Evolutionary conservation across 441 rosid genomes (phyloP).

Genomic region (Mallotus repandus): DNA sequence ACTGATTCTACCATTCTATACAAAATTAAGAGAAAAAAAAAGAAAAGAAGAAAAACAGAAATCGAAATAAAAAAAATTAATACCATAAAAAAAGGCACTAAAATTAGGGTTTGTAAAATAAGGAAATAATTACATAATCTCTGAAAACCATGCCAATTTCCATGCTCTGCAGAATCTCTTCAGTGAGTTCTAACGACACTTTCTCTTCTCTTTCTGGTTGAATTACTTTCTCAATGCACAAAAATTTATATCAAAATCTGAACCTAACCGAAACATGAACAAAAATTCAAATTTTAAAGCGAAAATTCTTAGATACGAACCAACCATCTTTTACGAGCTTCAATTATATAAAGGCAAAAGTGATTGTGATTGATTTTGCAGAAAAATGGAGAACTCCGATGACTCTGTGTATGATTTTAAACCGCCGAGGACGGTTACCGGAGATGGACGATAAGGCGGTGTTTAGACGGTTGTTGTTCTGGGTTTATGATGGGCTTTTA

Average conservation of each 20-base stretch:
- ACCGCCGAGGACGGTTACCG: neutral
- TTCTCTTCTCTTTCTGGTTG: conserved; percentile 75
- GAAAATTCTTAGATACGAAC: conserved; percentile 20
- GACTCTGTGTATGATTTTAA: neutral
- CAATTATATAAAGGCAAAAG: neutral
- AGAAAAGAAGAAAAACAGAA: neutral
- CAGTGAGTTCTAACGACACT: conserved; percentile 76
- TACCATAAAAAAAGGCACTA: neutral
- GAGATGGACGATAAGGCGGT: neutral
- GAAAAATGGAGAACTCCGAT: neutral
- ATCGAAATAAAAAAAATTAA: no score
- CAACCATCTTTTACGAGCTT: conserved; percentile 35
- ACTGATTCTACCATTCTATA: conserved; percentile 81
- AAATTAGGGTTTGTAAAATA: neutral
- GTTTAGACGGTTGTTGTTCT: neutral
- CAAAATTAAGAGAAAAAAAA: neutral
- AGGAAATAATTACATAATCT: conserved; percentile 55
- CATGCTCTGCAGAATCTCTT: conserved; percentile 88
- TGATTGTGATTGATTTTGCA: neutral
- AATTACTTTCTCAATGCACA: conserved; percentile 34
- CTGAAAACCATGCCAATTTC: conserved; percentile 83
- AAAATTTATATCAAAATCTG: neutral
- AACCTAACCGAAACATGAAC: neutral
- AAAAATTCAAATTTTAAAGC: neutral
- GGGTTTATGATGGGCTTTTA: no score